Evolutionary conservation across 116 monocot species (phyloP), one percentile per base, ranked within the genome.

Genomic region (Trichopus zeylanicus): DNA sequence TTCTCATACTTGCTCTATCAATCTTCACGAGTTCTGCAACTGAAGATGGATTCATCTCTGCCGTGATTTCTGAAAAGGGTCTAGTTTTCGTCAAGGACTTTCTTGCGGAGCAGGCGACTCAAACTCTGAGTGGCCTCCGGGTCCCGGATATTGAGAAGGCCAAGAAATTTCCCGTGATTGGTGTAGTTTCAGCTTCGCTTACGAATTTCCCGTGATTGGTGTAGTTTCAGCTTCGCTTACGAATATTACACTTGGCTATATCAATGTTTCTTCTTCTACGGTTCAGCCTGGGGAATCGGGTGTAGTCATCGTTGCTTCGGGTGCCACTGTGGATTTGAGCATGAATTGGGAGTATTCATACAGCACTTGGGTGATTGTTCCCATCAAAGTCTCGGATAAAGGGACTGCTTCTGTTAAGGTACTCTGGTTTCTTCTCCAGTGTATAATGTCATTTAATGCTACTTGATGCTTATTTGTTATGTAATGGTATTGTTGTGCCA

Each of bases 401-500:
- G 95, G 95, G 19, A 74, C 25, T 59, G 95, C 95, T n/a, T 78
- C 58, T 51, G 61, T 90, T 76, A 67, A 87, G 95, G 95, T 95
- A 67, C 66, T 46, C 18, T 27, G 21, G 28, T 34, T 26, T 26
- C n/a, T n/a, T 67, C 26, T 47, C 31, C 26, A 29, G 48, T 48
- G 20, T 31, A 47, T 56, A 27, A 28, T 53, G 12, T 51, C 4
- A 24, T 2, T n/a, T n/a, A 2, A 15, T 46, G 5, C 46, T 46
- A 2, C 2, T 13, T 46, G 46, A 46, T 46, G 3, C 15, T 16
- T 16, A 15, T 16, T 11, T 46, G 18, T 46, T 11, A 33, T 42
- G 12, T 15, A 13, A n/a, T 1, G n/a, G n/a, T n/a, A n/a, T n/a
- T n/a, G n/a, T n/a, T n/a, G n/a, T n/a, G n/a, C n/a, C n/a, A n/a